A percentile compares a stretch with the other conserved stretches of the same genome.
These are phyloP conservation scores for Allomyces javanicus DNA, from an alignment of 192 early-diverging fungal genomes.

Conservation along the genomic window DNA sequence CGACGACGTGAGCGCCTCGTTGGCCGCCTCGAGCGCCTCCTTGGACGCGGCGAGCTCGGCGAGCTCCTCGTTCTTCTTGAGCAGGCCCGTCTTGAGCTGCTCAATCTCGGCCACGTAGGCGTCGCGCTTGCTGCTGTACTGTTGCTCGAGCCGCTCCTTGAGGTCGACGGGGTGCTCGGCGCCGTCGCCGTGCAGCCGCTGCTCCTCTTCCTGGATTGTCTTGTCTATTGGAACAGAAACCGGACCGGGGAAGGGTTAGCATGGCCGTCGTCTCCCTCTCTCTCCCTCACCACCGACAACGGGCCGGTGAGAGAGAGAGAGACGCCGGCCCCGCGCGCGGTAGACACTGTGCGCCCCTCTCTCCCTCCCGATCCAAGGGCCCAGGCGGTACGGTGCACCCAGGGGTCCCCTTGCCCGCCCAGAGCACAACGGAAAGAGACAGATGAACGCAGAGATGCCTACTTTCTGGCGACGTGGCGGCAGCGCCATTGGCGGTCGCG, in stretches of 20 bases:
- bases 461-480: no score
- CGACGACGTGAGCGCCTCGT: slow-evolving; percentile 25
- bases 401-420: no score
- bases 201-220: slow-evolving; percentile 50
- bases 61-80: slow-evolving; percentile 45
- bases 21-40: slow-evolving; percentile 36
- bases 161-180: slow-evolving; percentile 7
- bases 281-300: no score
- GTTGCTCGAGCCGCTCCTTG: slow-evolving; percentile 55
- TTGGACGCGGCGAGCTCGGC: slow-evolving; percentile 32
- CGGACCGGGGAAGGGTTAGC: neutral
- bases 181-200: slow-evolving; percentile 20
- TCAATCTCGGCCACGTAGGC: slow-evolving; percentile 52
- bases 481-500: no score
- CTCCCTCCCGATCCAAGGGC: no score
- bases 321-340: no score
- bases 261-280: no score
- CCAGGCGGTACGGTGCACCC: no score
- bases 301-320: no score
- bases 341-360: no score
- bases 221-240: slow-evolving; percentile 16
- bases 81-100: slow-evolving; percentile 43
- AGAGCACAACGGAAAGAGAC: no score
- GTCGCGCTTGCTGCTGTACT: slow-evolving; percentile 62
- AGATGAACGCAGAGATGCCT: no score